Conservation (phyloP, 208 protist species). For the Crithidia mellificae region DNA sequence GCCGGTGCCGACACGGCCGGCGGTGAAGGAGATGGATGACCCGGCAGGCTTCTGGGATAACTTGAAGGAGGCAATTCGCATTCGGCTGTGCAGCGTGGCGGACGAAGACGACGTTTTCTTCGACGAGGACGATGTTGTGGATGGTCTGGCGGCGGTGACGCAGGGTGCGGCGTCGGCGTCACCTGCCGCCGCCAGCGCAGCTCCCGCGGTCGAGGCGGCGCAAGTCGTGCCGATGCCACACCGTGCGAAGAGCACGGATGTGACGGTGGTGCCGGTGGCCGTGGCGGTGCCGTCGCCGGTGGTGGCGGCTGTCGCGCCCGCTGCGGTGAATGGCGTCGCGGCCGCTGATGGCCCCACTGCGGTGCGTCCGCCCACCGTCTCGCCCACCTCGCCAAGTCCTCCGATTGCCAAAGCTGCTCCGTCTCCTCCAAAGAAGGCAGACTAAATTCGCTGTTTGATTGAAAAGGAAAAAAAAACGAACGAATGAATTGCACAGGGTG, state of each 20-base stretch:
- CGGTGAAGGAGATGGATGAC: constrained; percentile 35
- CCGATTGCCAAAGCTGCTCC: constrained; percentile 21
- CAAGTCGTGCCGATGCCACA: constrained; percentile 3
- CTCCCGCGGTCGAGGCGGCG: too few relatives aligned
- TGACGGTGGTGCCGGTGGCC: constrained; percentile 10
- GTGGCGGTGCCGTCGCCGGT: constrained; percentile 1
- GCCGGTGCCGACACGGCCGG: constrained; percentile 37
- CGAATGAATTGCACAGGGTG: too few relatives aligned
- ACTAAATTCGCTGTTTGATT: too few relatives aligned
- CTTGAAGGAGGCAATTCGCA: constrained; percentile 36
- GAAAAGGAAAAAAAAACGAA: too few relatives aligned
- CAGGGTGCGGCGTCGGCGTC: not conserved
- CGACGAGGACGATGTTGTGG: constrained; percentile 21
- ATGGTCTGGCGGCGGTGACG: not conserved
- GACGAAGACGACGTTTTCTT: constrained; percentile 41
- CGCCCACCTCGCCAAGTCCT: not conserved
- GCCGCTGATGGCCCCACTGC: not conserved
- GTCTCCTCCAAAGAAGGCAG: not conserved
- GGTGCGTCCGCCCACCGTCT: not conserved
- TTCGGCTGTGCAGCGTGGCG: constrained; percentile 46
- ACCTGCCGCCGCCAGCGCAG: not conserved
- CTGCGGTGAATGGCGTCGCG: not conserved
- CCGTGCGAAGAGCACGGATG: constrained; percentile 15
- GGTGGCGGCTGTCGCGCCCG: too few relatives aligned
- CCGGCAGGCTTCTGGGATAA: constrained; percentile 44